Percentiles rank a stretch among this genome's conserved stretches.
These are phyloP conservation scores for Aureobasidium sp. DNA, from an alignment of 2,329 filamentous ascomycete genomes.

Conservation along the genomic window DNA sequence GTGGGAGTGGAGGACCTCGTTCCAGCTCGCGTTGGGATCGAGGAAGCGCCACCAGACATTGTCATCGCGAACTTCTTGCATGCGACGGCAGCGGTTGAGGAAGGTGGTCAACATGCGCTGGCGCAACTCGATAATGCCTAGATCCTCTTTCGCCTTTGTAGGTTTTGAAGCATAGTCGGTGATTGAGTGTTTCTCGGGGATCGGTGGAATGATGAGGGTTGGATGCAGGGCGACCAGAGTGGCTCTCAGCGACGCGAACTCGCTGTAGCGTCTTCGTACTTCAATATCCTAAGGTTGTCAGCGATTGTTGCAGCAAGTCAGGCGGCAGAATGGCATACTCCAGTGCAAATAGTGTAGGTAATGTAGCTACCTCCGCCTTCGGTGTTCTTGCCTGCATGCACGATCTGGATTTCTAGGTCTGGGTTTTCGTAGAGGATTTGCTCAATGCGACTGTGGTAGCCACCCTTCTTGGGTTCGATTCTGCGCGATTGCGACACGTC, in stretches of 20 bases:
- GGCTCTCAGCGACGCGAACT: slow-evolving; percentile 84
- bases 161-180: slow-evolving; percentile 97
- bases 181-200: slow-evolving; percentile 98
- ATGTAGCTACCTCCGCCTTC: slow-evolving; percentile 92
- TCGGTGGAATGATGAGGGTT: slow-evolving; percentile 89
- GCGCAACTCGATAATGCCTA: slow-evolving; percentile 89
- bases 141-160: slow-evolving; percentile 95
- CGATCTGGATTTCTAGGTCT: slow-evolving; percentile 81
- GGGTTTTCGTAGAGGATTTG: slow-evolving; percentile 96
- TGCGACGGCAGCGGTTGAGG: slow-evolving; percentile 81
- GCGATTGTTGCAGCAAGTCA: background rate
- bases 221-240: slow-evolving; percentile 88
- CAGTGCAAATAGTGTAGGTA: slow-evolving; percentile 93
- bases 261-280: slow-evolving; percentile 89
- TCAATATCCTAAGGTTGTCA: slow-evolving; percentile 65
- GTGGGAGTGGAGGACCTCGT: slow-evolving; percentile 87
- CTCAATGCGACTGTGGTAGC: slow-evolving; percentile 91
- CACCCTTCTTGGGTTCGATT: slow-evolving; percentile 61
- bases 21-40: slow-evolving; percentile 98
- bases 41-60: slow-evolving; percentile 97
- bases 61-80: slow-evolving; percentile 86
- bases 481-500: slow-evolving; percentile 37
- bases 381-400: slow-evolving; percentile 87
- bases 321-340: slow-evolving; percentile 46
- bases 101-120: slow-evolving; percentile 98